phyloP scores from a whole-genome alignment of 2,329 filamentous ascomycete species.

The Pleoardoris graminearum region DNA sequence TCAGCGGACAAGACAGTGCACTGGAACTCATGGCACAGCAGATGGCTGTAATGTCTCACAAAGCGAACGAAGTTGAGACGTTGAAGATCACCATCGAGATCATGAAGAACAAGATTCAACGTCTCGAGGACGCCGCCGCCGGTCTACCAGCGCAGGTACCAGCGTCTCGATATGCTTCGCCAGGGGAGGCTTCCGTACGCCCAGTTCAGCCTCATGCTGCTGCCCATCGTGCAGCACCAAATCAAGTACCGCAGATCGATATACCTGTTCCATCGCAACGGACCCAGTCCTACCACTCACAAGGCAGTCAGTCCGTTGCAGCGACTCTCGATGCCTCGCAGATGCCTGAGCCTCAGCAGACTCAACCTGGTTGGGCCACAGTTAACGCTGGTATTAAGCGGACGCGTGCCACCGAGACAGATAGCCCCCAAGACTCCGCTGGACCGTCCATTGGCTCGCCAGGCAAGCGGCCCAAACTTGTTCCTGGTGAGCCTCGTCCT shows the following conservation, averaged over 20 bases:
- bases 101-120: conserved; percentile 51
- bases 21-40: conserved; percentile 52
- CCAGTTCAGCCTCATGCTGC: conserved; percentile 20
- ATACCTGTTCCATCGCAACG: conserved; percentile 24
- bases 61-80: conserved; percentile 52
- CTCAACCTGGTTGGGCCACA: conserved; percentile 48
- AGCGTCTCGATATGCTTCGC: conserved; percentile 14
- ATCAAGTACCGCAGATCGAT: conserved; percentile 17
- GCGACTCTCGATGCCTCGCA: conserved; percentile 25
- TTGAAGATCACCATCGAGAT: conserved; percentile 54
- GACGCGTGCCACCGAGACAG: conserved; percentile 39
- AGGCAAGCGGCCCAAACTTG: conserved; percentile 50
- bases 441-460: conserved; percentile 45
- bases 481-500: too few relatives aligned
- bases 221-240: conserved; percentile 12
- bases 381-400: conserved; percentile 51
- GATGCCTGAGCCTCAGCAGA: conserved; percentile 20
- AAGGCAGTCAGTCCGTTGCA: conserved; percentile 16
- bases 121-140: conserved; percentile 40
- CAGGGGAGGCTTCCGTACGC: conserved; percentile 19
- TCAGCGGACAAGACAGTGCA: conserved; percentile 41
- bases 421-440: conserved; percentile 30
- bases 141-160: conserved; percentile 10
- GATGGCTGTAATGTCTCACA: conserved; percentile 46
- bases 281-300: conserved; percentile 18